A percentile compares a stretch with the other conserved stretches of the same genome.
Evolutionary conservation across 768 basidiomycete genomes (phyloP).

Genomic region (Suillus tomentosus): DNA sequence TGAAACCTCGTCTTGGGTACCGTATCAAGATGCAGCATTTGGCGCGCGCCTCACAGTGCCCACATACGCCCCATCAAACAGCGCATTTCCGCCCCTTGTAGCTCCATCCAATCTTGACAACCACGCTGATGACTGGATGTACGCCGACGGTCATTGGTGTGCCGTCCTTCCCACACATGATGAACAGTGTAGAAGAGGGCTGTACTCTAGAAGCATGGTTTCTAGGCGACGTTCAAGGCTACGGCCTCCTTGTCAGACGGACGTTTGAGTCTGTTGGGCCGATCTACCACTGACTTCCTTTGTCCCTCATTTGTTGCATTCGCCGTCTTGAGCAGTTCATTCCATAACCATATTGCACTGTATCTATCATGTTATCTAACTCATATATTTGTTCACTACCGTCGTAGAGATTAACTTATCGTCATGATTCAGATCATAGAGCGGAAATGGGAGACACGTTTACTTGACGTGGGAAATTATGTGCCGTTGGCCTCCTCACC

Average conservation of each 20-base stretch:
- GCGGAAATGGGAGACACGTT: conserved; percentile 6
- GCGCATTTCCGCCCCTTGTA: conserved; percentile 47
- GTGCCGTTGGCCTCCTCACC: not conserved
- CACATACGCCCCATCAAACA: conserved; percentile 47
- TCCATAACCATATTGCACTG: not conserved
- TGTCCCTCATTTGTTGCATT: not conserved
- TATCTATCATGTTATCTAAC: conserved; percentile 8
- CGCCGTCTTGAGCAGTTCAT: not conserved
- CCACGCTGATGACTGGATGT: conserved; percentile 45
- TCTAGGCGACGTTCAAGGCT: conserved; percentile 8
- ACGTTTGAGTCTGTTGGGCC: not conserved
- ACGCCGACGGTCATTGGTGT: conserved; percentile 56
- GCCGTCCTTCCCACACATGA: conserved; percentile 47
- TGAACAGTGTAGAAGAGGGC: conserved; percentile 46
- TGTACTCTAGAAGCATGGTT: conserved; percentile 40
- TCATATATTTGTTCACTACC: not conserved
- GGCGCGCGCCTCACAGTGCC: conserved; percentile 54
- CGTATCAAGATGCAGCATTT: conserved; percentile 57
- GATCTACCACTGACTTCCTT: not conserved
- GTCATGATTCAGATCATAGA: not conserved
- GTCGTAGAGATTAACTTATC: too few relatives aligned
- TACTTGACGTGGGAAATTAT: conserved; percentile 4
- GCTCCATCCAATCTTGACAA: conserved; percentile 26
- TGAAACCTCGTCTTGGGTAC: conserved; percentile 47
- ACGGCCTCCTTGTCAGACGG: conserved; percentile 11